A percentile compares a stretch with the other conserved stretches of the same genome.
phyloP scores from a whole-genome alignment of 2,329 filamentous ascomycete genomes.

The Tolypocladium guangdongense region DNA sequence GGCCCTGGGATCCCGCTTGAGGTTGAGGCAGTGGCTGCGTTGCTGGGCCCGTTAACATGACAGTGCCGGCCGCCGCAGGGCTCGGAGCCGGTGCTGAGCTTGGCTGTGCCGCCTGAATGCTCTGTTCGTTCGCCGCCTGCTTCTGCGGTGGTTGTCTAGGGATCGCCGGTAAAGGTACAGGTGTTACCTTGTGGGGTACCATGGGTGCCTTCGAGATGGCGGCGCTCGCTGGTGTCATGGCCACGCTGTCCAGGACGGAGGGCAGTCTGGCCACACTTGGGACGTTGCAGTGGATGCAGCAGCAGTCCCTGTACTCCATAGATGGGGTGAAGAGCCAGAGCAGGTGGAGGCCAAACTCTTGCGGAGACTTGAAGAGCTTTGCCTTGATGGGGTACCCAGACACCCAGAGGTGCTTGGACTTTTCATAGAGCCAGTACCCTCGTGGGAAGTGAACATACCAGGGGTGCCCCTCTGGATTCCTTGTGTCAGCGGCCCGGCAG shows the following conservation, averaged over 20 bases:
- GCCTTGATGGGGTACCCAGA: conserved; percentile 37
- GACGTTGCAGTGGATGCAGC: conserved; percentile 38
- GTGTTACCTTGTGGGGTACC: conserved; percentile 18
- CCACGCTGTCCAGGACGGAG: background rate
- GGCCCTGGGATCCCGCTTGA: background rate
- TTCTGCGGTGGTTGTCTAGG: conserved; percentile 21
- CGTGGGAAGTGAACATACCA: conserved; percentile 34
- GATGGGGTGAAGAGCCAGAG: conserved; percentile 40
- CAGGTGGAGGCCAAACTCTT: conserved; percentile 41
- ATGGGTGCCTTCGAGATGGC: conserved; percentile 2
- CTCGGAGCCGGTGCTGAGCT: conserved; percentile 1
- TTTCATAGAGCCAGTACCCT: conserved; percentile 36
- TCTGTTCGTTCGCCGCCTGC: conserved; percentile 13
- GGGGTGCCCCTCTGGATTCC: conserved; percentile 26
- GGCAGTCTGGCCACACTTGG: conserved; percentile 14
- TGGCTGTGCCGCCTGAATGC: background rate
- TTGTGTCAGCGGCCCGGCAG: conserved; percentile 2
- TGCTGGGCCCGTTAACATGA: background rate
- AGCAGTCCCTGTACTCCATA: conserved; percentile 36
- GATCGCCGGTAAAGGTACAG: conserved; percentile 24
- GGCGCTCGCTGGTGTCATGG: conserved; percentile 3
- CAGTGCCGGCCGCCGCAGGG: background rate
- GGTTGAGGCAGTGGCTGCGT: conserved; percentile 2
- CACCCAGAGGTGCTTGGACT: conserved; percentile 37
- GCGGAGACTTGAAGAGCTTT: conserved; percentile 40